Conservation (phyloP, 2,329 filamentous ascomycete genomes). For the Scolecobasidium constrictum region DNA sequence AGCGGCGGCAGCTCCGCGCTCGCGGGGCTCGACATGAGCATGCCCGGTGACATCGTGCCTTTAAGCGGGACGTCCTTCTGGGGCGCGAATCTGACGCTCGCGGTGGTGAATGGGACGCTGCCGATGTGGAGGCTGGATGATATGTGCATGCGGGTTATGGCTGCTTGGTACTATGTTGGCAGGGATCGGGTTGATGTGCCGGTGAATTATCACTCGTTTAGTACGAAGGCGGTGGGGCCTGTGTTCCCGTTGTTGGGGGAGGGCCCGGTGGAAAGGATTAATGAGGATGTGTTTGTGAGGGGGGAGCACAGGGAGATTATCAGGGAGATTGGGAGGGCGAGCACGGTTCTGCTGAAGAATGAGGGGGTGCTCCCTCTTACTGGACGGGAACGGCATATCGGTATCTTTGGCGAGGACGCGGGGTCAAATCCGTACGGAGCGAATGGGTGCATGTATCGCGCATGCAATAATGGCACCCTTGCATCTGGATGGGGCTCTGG, state of each 20-base stretch:
- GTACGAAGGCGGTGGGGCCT: too few species aligned
- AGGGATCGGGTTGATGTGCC: slow-evolving; percentile 39
- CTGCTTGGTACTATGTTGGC: slow-evolving; percentile 53
- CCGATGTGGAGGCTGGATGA: slow-evolving; percentile 83
- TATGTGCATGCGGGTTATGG: slow-evolving; percentile 74
- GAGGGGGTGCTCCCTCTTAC: slow-evolving; percentile 31
- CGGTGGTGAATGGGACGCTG: slow-evolving; percentile 79
- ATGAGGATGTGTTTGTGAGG: slow-evolving; percentile 65
- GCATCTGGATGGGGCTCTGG: too few species aligned
- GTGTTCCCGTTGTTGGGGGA: too few species aligned
- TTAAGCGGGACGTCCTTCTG: slow-evolving; percentile 66
- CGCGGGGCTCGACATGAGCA: slow-evolving; percentile 71
- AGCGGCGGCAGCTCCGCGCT: slow-evolving; percentile 70
- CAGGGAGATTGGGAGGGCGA: slow-evolving; percentile 65
- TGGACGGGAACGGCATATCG: too few species aligned
- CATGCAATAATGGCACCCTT: too few species aligned
- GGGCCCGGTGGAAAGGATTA: not conserved
- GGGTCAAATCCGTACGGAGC: too few species aligned
- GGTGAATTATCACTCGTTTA: too few species aligned
- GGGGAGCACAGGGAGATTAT: slow-evolving; percentile 61
- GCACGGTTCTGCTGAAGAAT: slow-evolving; percentile 75
- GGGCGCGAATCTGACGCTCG: slow-evolving; percentile 79
- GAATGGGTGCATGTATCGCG: too few species aligned
- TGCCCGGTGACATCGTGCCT: slow-evolving; percentile 74
- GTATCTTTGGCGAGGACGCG: too few species aligned